phyloP scores from a whole-genome alignment of 305 asterid genomes.

The Stenogyne calaminthoides region DNA sequence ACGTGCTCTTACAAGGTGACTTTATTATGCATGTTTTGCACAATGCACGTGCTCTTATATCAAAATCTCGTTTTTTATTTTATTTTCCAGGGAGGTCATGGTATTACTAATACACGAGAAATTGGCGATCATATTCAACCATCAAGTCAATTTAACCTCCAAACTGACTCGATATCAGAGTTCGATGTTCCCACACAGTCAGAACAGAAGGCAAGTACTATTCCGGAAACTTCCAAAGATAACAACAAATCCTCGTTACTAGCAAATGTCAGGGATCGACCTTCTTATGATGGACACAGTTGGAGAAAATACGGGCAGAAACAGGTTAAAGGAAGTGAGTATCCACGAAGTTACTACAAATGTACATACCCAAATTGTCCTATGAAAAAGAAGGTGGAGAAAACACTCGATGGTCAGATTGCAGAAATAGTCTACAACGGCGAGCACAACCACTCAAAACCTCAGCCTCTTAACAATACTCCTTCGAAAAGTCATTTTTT shows the following conservation, averaged over 20 bases:
- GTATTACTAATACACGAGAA: constrained; percentile 34
- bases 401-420: constrained; percentile 57
- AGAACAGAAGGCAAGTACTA: constrained; percentile 27
- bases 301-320: constrained; percentile 98
- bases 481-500: constrained; percentile 20
- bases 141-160: constrained; percentile 32
- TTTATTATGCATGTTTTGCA: background rate
- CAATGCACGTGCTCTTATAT: background rate
- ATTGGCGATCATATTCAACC: constrained; percentile 31
- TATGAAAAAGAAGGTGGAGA: constrained; percentile 80
- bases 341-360: constrained; percentile 81
- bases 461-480: constrained; percentile 38
- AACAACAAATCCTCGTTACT: constrained; percentile 35
- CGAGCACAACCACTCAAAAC: constrained; percentile 75
- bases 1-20: background rate
- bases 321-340: constrained; percentile 86
- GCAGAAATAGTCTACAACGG: constrained; percentile 82
- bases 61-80: constrained; percentile 20
- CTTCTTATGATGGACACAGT: constrained; percentile 67
- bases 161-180: constrained; percentile 25
- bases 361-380: constrained; percentile 85
- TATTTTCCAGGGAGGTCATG: constrained; percentile 38
- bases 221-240: constrained; percentile 37
- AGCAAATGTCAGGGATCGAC: constrained; percentile 40
- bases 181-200: constrained; percentile 19